Evolutionary conservation across 257 asterid species (phyloP), one percentile per base, ranked within the genome.

Genomic region (Scutellaria barbata): DNA sequence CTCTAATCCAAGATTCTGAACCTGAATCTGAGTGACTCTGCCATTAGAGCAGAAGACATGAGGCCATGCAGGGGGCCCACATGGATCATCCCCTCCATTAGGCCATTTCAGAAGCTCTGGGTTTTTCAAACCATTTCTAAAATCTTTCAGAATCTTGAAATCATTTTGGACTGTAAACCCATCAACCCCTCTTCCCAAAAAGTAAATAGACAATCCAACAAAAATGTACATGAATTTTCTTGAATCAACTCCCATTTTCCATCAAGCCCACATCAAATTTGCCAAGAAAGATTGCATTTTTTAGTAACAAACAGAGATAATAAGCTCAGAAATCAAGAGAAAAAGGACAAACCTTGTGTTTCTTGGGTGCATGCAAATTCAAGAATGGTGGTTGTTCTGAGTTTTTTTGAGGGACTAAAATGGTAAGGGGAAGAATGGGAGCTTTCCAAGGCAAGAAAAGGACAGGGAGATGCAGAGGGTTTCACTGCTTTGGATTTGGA

Each of bases 21-120:
- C 95, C 85, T 92, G 98, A 88, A 92, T 89, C 82, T 89, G 98
- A 8, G 95, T 86, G 43, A 92, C 87, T 79, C 92, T 80, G 72
- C 84, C 88, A 14, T 82, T 68, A 40, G 90, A 82, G 68, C 98
- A 92, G 81, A 83, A 68, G 54, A 89, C 82, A 60, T 86, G 87
- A 17, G 90, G 88, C 98, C 96, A 92, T 35, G 87, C 63, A 64
- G 96, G 97, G 65, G 95, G 89, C 10, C 92, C 95, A 72, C 97
- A 92, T 0, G 96, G 96, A 72, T 92, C 96, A 47, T 69, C 78
- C 20, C 93, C 95, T 6, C 42, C 68, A 0, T 39, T 50, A 4
- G 96, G 98, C 98, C 98, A 89, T 79, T 85, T 70, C 69, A 92
- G 78, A 20, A 87, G 87, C 84, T 85, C 85, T 4, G 95, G 79